Evolutionary conservation across 1,139 yeast species (phyloP).

Genomic region (Schwanniomyces etchellsii): DNA sequence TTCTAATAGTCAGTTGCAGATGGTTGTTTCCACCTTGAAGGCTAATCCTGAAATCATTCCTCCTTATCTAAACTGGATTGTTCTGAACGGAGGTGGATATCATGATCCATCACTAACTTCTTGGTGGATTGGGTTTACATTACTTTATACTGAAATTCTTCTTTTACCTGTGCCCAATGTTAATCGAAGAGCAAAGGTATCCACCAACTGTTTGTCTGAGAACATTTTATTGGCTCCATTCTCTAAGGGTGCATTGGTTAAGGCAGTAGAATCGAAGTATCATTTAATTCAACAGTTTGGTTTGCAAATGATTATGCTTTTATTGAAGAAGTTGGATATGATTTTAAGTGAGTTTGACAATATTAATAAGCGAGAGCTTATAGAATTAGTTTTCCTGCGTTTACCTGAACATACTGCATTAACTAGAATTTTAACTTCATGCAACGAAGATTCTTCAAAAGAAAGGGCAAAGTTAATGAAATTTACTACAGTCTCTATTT

Average conservation of each 20-base stretch:
- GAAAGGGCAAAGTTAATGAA: constrained; percentile 14
- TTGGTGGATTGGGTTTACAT: constrained; percentile 76
- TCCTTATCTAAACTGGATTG: constrained; percentile 58
- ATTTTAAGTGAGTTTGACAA: constrained; percentile 33
- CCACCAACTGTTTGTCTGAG: constrained; percentile 34
- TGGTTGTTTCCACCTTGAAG: constrained; percentile 47
- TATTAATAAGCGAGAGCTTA: constrained; percentile 19
- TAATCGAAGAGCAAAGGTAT: constrained; percentile 9
- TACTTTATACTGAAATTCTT: constrained; percentile 55
- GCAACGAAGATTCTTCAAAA: constrained; percentile 7
- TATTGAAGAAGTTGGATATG: constrained; percentile 46
- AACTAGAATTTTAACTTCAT: constrained; percentile 9
- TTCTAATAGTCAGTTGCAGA: constrained; percentile 53
- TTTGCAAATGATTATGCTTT: constrained; percentile 51
- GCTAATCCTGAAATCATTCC: constrained; percentile 67
- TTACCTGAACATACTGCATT: constrained; percentile 25
- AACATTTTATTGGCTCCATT: constrained; percentile 62
- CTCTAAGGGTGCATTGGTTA: constrained; percentile 52
- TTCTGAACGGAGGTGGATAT: constrained; percentile 48
- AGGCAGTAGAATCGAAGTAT: constrained; percentile 51
- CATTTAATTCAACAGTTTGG: constrained; percentile 61
- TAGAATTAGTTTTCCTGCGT: constrained; percentile 22
- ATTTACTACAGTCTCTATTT: constrained; percentile 20
- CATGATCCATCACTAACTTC: constrained; percentile 72
- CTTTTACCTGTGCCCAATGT: constrained; percentile 45